Evolutionary conservation across 768 basidiomycete genomes (phyloP).

Genomic region (Chalciporus piperatus): DNA sequence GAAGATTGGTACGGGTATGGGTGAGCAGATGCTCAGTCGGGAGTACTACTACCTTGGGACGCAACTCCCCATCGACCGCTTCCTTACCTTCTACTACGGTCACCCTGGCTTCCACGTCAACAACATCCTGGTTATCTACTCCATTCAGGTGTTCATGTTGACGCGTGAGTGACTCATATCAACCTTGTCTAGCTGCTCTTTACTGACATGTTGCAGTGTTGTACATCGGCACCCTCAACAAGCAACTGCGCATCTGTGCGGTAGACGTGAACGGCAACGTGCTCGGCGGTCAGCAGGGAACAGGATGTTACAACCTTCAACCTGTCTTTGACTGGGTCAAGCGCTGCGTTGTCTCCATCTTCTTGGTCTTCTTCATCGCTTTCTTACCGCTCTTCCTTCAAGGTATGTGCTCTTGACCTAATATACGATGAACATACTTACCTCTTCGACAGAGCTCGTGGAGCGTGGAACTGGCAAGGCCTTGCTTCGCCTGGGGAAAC

Average conservation of each 20-base stretch:
- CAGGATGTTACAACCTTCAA: conserved; percentile 85
- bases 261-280: conserved; percentile 79
- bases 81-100: conserved; percentile 99
- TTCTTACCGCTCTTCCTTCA: conserved; percentile 96
- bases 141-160: conserved; percentile 97
- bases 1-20: conserved; percentile 99
- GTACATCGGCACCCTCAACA: conserved; percentile 95
- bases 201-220: conserved; percentile 52
- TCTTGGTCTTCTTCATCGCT: conserved; percentile 98
- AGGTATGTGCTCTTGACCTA: conserved; percentile 48
- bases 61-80: conserved; percentile 95
- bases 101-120: conserved; percentile 99
- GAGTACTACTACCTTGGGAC: conserved; percentile 99
- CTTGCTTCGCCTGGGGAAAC: conserved; percentile 89
- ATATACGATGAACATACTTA: not conserved
- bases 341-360: conserved; percentile 94
- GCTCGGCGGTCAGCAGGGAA: conserved; percentile 76
- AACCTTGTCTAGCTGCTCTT: not conserved
- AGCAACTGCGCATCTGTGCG: conserved; percentile 84
- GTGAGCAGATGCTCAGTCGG: conserved; percentile 98
- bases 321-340: conserved; percentile 99
- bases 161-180: conserved; percentile 57
- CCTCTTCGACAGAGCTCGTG: conserved; percentile 66
- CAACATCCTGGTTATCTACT: conserved; percentile 98
- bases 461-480: conserved; percentile 97